A percentile compares a stretch with the other conserved stretches of the same genome.
These are phyloP conservation scores for Haplosporangium sp. DNA, from an alignment of 371 early-diverging fungal genomes.

Conservation along the genomic window DNA sequence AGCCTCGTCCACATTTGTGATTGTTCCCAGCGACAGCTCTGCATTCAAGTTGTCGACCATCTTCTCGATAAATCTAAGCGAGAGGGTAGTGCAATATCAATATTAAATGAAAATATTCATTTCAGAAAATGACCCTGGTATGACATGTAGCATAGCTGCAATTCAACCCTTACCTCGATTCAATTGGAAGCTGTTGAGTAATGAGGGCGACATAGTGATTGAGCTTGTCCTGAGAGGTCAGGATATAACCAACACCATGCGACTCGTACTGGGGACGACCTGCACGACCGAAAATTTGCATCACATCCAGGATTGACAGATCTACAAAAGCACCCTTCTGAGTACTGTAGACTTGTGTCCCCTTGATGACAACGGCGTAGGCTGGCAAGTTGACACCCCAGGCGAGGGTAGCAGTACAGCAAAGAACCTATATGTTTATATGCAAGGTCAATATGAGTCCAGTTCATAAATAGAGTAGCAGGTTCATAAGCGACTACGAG, in stretches of 20 bases:
- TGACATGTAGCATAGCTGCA: too few species aligned
- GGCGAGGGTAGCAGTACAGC: slow-evolving; percentile 99
- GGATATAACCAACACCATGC: slow-evolving; percentile 90
- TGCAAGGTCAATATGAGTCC: background rate
- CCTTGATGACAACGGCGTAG: slow-evolving; percentile 98
- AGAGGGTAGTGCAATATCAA: too few species aligned
- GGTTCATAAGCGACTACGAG: background rate
- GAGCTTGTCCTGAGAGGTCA: slow-evolving; percentile 94
- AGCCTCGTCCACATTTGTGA: slow-evolving; percentile 93
- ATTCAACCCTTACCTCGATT: slow-evolving; percentile 73
- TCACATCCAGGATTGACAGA: slow-evolving; percentile 93
- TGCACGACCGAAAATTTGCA: slow-evolving; percentile 99
- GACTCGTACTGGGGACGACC: slow-evolving; percentile 97
- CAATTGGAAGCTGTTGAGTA: slow-evolving; percentile 97
- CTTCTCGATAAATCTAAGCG: slow-evolving; percentile 83
- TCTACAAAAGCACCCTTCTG: slow-evolving; percentile 94
- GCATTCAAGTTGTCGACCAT: slow-evolving; percentile 97
- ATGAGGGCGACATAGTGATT: slow-evolving; percentile 95
- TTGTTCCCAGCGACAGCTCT: slow-evolving; percentile 96
- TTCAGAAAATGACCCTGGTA: background rate
- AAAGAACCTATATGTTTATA: slow-evolving; percentile 89
- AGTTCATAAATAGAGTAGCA: background rate
- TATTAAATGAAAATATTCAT: background rate
- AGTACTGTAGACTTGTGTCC: slow-evolving; percentile 96
- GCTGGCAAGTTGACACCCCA: slow-evolving; percentile 99